These are phyloP conservation scores for Pachyrhizus erosus DNA, from an alignment of 306 rosid species.

Conservation along the genomic window DNA sequence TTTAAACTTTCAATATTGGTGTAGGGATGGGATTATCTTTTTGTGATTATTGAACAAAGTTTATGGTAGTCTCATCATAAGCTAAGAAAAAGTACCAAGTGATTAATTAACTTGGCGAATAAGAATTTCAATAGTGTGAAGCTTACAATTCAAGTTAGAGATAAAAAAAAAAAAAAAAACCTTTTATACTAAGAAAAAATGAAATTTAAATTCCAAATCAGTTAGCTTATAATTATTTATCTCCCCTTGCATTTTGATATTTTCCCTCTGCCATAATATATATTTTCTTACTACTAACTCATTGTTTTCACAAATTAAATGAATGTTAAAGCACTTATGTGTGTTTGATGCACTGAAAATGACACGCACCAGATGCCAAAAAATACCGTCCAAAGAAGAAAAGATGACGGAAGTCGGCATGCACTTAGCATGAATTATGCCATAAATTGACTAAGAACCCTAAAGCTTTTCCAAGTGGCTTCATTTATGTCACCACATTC, in stretches of 20 bases:
- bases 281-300: background rate
- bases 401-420: slow-evolving; percentile 36
- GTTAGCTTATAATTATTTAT: background rate
- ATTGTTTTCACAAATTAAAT: slow-evolving; percentile 46
- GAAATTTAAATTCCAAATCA: background rate
- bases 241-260: background rate
- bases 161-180: too few relatives aligned
- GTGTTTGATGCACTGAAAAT: slow-evolving; percentile 38
- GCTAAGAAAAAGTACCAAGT: background rate
- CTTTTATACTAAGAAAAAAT: background rate
- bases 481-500: slow-evolving; percentile 33
- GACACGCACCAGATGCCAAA: slow-evolving; percentile 42
- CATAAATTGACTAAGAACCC: slow-evolving; percentile 35
- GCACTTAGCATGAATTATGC: slow-evolving; percentile 45
- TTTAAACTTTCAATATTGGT: too few relatives aligned
- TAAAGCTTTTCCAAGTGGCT: slow-evolving; percentile 38
- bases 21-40: too few relatives aligned
- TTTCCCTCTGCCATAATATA: background rate
- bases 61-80: background rate
- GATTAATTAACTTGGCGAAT: background rate
- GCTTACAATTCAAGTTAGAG: background rate
- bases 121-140: background rate
- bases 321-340: slow-evolving; percentile 32
- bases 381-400: slow-evolving; percentile 13
- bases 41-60: background rate